These are phyloP conservation scores for Platismatia glauca DNA, from an alignment of 495 filamentous ascomycete species.

Conservation along the genomic window DNA sequence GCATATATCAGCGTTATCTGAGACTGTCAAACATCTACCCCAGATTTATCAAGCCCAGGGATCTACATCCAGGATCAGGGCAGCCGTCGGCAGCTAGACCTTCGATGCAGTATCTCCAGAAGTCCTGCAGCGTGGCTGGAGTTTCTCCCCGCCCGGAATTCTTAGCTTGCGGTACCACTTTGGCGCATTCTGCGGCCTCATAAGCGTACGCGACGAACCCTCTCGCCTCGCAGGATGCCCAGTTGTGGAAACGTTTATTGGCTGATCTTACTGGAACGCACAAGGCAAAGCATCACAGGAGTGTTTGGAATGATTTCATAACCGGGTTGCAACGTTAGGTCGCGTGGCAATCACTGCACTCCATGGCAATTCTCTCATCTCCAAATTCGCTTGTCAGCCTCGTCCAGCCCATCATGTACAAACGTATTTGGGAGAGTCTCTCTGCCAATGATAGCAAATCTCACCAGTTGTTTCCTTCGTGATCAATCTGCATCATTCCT, in stretches of 20 bases:
- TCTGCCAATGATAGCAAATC: not conserved
- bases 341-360: not conserved
- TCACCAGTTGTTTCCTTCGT: not conserved
- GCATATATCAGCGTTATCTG: not conserved
- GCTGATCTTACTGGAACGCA: not conserved
- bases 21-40: not conserved
- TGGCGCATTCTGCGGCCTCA: slow-evolving; percentile 3
- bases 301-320: not conserved
- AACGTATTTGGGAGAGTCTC: not conserved
- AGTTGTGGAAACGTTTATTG: not conserved
- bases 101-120: not conserved
- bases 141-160: not conserved
- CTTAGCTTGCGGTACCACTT: not conserved
- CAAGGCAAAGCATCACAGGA: not conserved
- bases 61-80: not conserved
- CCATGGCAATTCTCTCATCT: not conserved
- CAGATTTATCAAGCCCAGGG: not conserved
- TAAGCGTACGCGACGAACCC: slow-evolving; percentile 3
- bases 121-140: not conserved
- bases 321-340: not conserved
- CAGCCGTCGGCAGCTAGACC: not conserved
- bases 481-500: not conserved
- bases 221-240: not conserved
- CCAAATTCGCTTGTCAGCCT: not conserved
- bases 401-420: not conserved